These are phyloP conservation scores for Neonectria neomacrospora DNA, from an alignment of 2,329 filamentous ascomycete species.

Conservation along the genomic window DNA sequence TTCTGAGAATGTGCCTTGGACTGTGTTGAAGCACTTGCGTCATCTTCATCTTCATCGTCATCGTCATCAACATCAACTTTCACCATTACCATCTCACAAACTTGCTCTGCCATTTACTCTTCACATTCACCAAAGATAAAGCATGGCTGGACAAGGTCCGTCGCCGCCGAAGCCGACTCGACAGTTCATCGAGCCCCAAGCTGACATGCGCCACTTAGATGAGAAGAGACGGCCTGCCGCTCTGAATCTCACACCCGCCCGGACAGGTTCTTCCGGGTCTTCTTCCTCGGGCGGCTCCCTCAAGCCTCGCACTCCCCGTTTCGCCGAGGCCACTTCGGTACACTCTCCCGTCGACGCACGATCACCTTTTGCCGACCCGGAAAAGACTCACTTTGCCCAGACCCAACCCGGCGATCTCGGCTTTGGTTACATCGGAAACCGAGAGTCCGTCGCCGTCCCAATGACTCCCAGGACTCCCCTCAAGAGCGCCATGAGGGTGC, in stretches of 20 bases:
- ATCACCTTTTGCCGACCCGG: constrained; percentile 70
- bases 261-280: constrained; percentile 62
- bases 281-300: constrained; percentile 66
- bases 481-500: constrained; percentile 90
- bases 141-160: constrained; percentile 56
- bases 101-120: constrained; percentile 17
- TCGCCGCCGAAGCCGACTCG: constrained; percentile 23
- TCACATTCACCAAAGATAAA: constrained; percentile 36
- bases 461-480: constrained; percentile 81
- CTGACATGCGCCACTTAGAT: constrained; percentile 50
- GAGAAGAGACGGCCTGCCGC: constrained; percentile 68
- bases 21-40: constrained; percentile 41
- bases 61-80: constrained; percentile 4
- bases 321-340: constrained; percentile 82
- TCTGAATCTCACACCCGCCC: constrained; percentile 62
- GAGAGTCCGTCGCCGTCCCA: constrained; percentile 69
- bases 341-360: constrained; percentile 76
- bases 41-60: background rate
- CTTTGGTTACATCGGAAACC: constrained; percentile 85
- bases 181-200: constrained; percentile 12
- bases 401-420: constrained; percentile 86
- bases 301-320: constrained; percentile 81
- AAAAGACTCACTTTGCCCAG: constrained; percentile 65
- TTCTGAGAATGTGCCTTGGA: constrained; percentile 37
- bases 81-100: constrained; percentile 22